Conservation (phyloP, 345 rosid genomes). For the Stellera chamaejasme region DNA sequence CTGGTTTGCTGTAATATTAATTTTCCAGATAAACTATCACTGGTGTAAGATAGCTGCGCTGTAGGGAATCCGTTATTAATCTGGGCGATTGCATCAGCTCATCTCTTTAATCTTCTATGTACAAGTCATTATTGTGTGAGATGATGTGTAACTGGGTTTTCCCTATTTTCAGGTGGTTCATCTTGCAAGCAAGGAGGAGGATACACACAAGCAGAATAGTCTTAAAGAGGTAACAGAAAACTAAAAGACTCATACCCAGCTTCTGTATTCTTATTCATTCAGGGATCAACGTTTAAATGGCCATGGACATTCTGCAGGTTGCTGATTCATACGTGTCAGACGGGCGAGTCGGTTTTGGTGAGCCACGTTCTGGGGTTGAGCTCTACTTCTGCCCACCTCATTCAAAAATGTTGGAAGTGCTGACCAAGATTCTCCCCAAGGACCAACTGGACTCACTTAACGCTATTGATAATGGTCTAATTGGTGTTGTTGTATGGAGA, state of each 20-base stretch:
- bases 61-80: too few relatives aligned
- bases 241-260: background rate
- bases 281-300: background rate
- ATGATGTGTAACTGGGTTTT: background rate
- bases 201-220: slow-evolving; percentile 43
- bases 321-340: slow-evolving; percentile 67
- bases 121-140: too few relatives aligned
- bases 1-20: too few relatives aligned
- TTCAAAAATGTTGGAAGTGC: slow-evolving; percentile 44
- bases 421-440: slow-evolving; percentile 59
- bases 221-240: slow-evolving; percentile 46
- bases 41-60: too few relatives aligned
- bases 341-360: slow-evolving; percentile 81
- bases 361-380: slow-evolving; percentile 73
- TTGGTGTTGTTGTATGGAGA: slow-evolving; percentile 97
- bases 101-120: too few relatives aligned
- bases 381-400: slow-evolving; percentile 87
- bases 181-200: slow-evolving; percentile 63
- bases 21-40: too few relatives aligned
- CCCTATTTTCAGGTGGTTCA: slow-evolving; percentile 55
- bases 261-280: background rate
- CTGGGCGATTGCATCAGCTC: too few relatives aligned
- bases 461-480: slow-evolving; percentile 63
- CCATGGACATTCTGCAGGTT: slow-evolving; percentile 34
- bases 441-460: slow-evolving; percentile 54